Base-by-base conservation (phyloP, 1,139 yeast species). In the Nakaseomyces glabratus region DNA sequence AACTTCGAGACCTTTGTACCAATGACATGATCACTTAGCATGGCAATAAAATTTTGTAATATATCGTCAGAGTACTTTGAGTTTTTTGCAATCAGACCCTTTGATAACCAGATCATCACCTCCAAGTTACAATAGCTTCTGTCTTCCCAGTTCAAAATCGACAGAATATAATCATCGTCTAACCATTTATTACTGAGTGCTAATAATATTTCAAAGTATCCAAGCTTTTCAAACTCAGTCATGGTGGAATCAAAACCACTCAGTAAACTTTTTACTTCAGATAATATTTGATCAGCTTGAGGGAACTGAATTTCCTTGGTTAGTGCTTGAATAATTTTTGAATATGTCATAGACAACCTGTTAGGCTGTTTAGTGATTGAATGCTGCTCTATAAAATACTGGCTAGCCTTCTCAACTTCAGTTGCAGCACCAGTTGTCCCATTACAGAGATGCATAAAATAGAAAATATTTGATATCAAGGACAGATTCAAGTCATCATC, bases 101-200 rank as follows among this genome's bases (percentile, higher is more conserved):
- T 86, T 19, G 76, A 62, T 4, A 76, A 57, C 95, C 95, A 85
- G 1, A 76, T 62, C 20, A 66, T 58, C 0, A 69, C 51, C 52
- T 84, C 94, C 33, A 81, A 20, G 31, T 52, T 45, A 4, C 21
- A 31, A n/a, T 35, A 21, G 4, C 51, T 42, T 10, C 20, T 12
- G 19, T 46, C 40, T 2, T 44, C 30, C 42, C 44, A 42, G 20
- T 47, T 28, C 4, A 43, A 34, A 7, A 23, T 31, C 20, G 31
- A 35, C 17, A 33, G 20, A 3, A 47, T 24, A 4, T 23, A 16
- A 2, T 40, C 41, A n/a, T 49, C 55, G 9, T 34, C 29, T 17
- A 49, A 23, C 58, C 58, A 55, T 51, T 75, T 75, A 53, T 84
- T 84, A n/a, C 71, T 59, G 16, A 78, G 39, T 20, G 82, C 52